Evolutionary conservation across 768 basidiomycete genomes (phyloP).

Genomic region (Lentinus tigrinus): DNA sequence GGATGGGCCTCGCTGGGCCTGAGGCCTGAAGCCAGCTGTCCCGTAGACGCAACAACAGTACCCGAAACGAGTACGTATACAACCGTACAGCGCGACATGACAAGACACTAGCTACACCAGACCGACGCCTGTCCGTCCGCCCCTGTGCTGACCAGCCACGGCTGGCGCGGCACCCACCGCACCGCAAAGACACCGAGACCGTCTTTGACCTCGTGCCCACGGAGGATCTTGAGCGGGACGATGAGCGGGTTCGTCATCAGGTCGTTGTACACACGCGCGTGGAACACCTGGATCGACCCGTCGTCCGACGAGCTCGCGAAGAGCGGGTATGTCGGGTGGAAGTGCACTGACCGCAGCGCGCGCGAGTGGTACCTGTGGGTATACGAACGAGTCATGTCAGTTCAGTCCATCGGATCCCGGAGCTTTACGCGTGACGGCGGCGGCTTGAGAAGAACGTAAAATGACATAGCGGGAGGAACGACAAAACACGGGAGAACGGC

Average conservation of each 20-base stretch:
- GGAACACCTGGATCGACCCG: conserved; percentile 96
- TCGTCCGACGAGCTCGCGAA: conserved; percentile 98
- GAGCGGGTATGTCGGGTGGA: conserved; percentile 92
- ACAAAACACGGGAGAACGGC: too few relatives aligned
- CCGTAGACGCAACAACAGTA: too few relatives aligned
- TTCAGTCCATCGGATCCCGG: not conserved
- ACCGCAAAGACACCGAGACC: conserved; percentile 90
- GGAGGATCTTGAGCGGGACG: conserved; percentile 93
- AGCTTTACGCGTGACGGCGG: not conserved
- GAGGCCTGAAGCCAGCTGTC: too few relatives aligned
- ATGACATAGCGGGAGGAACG: too few relatives aligned
- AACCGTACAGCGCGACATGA: not conserved
- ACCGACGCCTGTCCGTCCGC: conserved; percentile 87
- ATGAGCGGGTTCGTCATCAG: conserved; percentile 97
- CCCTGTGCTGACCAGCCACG: conserved; percentile 91
- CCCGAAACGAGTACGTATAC: not conserved
- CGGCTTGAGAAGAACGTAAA: too few relatives aligned
- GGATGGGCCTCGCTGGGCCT: too few relatives aligned
- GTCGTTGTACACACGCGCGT: conserved; percentile 91
- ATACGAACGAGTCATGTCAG: not conserved
- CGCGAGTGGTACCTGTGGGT: conserved; percentile 81
- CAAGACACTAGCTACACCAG: conserved; percentile 70
- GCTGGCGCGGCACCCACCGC: conserved; percentile 84
- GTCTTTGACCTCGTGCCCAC: conserved; percentile 84
- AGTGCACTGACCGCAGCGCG: conserved; percentile 89